phyloP scores from a whole-genome alignment of 768 basidiomycete species.

The Gelatoporia subvermispora region DNA sequence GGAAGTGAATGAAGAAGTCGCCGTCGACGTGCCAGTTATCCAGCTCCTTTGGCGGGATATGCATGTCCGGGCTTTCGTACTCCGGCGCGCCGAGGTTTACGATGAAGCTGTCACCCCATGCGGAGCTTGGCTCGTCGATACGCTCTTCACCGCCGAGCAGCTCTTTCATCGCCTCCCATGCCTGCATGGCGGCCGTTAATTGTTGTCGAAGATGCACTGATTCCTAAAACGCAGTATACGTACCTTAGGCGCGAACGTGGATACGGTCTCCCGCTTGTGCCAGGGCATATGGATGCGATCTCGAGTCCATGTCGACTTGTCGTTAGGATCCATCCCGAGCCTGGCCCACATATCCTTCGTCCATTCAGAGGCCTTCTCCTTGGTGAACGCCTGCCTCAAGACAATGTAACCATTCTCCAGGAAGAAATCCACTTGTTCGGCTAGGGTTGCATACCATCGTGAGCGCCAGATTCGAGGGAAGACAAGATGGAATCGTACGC shows the following conservation, averaged over 20 bases:
- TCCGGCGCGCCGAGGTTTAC: constrained; percentile 54
- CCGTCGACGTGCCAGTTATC: constrained; percentile 65
- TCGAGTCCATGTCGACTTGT: constrained; percentile 50
- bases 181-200: constrained; percentile 27
- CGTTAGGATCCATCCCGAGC: constrained; percentile 45
- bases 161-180: constrained; percentile 58
- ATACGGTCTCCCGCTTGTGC: constrained; percentile 41
- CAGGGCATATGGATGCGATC: constrained; percentile 55
- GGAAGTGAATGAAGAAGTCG: constrained; percentile 57
- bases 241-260: constrained; percentile 49
- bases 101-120: constrained; percentile 59
- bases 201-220: background rate
- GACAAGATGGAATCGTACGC: constrained; percentile 8
- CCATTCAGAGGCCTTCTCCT: constrained; percentile 45
- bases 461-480: background rate
- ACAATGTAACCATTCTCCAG: constrained; percentile 51
- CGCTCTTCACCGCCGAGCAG: constrained; percentile 57
- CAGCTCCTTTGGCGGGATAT: constrained; percentile 38
- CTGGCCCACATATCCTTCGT: constrained; percentile 48
- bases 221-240: background rate
- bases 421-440: constrained; percentile 48
- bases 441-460: constrained; percentile 18
- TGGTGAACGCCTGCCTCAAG: constrained; percentile 48
- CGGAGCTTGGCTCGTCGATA: constrained; percentile 41
- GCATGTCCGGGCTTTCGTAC: constrained; percentile 26